Evolutionary conservation across 257 asterid genomes (phyloP).

Genomic region (Craterostigma plantagineum): DNA sequence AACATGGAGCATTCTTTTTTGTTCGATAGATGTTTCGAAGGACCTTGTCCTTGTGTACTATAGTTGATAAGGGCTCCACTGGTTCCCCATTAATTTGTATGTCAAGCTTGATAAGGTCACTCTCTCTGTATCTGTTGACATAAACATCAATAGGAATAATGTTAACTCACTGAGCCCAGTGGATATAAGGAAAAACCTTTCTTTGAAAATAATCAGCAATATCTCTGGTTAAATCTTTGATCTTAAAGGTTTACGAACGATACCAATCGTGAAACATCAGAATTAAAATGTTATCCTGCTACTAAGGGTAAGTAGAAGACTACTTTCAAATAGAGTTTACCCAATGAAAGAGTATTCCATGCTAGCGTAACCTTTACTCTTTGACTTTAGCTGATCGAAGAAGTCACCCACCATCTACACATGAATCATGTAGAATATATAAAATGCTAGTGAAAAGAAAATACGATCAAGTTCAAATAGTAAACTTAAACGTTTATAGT

Average conservation of each 20-base stretch:
- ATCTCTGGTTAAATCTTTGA: too few relatives aligned
- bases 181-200: conserved; percentile 1
- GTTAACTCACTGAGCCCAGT: neutral
- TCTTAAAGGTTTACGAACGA: neutral
- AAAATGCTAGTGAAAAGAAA: conserved; percentile 6
- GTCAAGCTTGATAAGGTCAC: conserved; percentile 88
- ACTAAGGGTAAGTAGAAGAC: too few relatives aligned
- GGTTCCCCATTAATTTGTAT: conserved; percentile 78
- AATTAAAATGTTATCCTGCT: too few relatives aligned
- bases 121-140: conserved; percentile 58
- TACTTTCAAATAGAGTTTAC: conserved; percentile 17
- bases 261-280: too few relatives aligned
- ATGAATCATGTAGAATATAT: conserved; percentile 8
- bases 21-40: neutral
- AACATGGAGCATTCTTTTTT: too few relatives aligned
- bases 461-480: conserved; percentile 7
- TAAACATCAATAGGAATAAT: conserved; percentile 4
- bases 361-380: conserved; percentile 99
- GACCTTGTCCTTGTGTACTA: conserved; percentile 96
- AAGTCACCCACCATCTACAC: conserved; percentile 98
- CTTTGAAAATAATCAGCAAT: neutral
- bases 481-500: neutral
- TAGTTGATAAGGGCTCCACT: conserved; percentile 96
- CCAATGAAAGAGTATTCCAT: conserved; percentile 93
- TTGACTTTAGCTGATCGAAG: conserved; percentile 95